A percentile compares a stretch with the other conserved stretches of the same genome.
These are phyloP conservation scores for Bothriochloa decipiens DNA, from an alignment of 176 grass and related monocot genomes.

Conservation along the genomic window DNA sequence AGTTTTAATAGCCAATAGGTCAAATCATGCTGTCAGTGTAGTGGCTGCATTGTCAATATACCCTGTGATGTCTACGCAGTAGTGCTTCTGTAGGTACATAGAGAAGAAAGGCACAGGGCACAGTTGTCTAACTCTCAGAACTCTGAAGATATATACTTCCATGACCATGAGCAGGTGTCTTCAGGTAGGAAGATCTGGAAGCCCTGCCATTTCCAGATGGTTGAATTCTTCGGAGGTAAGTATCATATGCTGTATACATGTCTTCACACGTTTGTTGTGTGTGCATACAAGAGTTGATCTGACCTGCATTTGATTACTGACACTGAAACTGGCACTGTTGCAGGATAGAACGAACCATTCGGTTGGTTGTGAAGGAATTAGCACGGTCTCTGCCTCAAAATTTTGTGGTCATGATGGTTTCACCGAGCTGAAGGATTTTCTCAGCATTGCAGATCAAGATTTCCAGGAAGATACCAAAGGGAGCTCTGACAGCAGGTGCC, in stretches of 20 bases:
- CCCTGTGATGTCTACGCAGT: background rate
- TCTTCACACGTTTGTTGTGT: conserved; percentile 3
- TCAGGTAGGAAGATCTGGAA: conserved; percentile 39
- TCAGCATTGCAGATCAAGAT: conserved; percentile 44
- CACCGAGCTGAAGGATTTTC: conserved; percentile 50
- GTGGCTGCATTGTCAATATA: conserved; percentile 20
- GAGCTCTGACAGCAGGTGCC: conserved; percentile 81
- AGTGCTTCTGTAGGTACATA: conserved; percentile 38
- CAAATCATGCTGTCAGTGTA: conserved; percentile 36
- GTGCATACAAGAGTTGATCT: conserved; percentile 19
- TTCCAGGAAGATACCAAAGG: conserved; percentile 63
- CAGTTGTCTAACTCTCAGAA: conserved; percentile 18
- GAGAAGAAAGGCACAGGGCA: background rate
- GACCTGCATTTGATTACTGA: conserved; percentile 29
- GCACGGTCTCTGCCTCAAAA: conserved; percentile 37
- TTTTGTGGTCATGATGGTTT: conserved; percentile 39
- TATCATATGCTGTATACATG: conserved; percentile 2
- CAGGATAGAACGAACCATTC: conserved; percentile 48
- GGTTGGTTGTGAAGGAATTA: conserved; percentile 33
- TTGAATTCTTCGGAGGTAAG: conserved; percentile 36
- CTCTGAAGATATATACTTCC: conserved; percentile 44
- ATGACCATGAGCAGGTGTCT: conserved; percentile 68
- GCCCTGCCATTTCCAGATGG: conserved; percentile 43
- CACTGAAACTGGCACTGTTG: conserved; percentile 30
- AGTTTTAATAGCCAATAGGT: conserved; percentile 41